A percentile compares a stretch with the other conserved stretches of the same genome.
These are phyloP conservation scores for Hypericum androsaemum DNA, from an alignment of 345 rosid genomes.

Conservation along the genomic window DNA sequence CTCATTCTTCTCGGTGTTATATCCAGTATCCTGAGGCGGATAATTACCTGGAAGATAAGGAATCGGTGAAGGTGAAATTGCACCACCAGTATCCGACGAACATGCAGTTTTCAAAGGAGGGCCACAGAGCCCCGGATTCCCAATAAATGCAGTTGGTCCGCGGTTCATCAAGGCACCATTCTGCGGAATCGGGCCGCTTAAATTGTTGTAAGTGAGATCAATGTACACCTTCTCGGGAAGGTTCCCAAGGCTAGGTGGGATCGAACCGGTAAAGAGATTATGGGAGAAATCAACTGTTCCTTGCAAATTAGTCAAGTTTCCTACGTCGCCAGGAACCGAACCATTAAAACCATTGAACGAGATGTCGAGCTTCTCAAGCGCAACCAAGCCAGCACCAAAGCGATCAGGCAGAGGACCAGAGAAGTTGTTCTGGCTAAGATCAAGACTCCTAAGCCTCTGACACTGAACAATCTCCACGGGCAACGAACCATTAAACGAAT, in stretches of 20 bases:
- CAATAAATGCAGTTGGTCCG: slow-evolving; percentile 89
- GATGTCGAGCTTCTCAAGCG: slow-evolving; percentile 69
- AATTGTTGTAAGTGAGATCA: slow-evolving; percentile 74
- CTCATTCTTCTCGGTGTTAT: slow-evolving; percentile 24
- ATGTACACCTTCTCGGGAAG: slow-evolving; percentile 94
- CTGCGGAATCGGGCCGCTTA: slow-evolving; percentile 93
- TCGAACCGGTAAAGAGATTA: slow-evolving; percentile 56
- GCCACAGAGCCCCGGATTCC: slow-evolving; percentile 83
- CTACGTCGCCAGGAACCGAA: slow-evolving; percentile 58
- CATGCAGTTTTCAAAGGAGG: slow-evolving; percentile 80
- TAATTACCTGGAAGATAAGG: slow-evolving; percentile 60
- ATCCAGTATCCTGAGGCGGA: slow-evolving; percentile 32
- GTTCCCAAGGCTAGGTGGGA: slow-evolving; percentile 75
- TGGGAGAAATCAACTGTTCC: slow-evolving; percentile 96
- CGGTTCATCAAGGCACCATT: slow-evolving; percentile 87
- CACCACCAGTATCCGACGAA: slow-evolving; percentile 31
- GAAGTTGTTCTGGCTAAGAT: slow-evolving; percentile 73
- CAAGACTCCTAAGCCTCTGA: slow-evolving; percentile 62
- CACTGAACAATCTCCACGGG: slow-evolving; percentile 64
- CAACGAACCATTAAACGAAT: slow-evolving; percentile 64
- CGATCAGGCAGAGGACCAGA: slow-evolving; percentile 61
- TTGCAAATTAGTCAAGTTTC: slow-evolving; percentile 77
- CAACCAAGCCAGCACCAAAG: slow-evolving; percentile 51
- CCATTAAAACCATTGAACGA: slow-evolving; percentile 72
- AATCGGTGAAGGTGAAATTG: slow-evolving; percentile 47